Percentiles rank a stretch among this genome's conserved stretches.
Conservation (phyloP, 768 basidiomycete genomes). For the Fomitopsis pulvina region DNA sequence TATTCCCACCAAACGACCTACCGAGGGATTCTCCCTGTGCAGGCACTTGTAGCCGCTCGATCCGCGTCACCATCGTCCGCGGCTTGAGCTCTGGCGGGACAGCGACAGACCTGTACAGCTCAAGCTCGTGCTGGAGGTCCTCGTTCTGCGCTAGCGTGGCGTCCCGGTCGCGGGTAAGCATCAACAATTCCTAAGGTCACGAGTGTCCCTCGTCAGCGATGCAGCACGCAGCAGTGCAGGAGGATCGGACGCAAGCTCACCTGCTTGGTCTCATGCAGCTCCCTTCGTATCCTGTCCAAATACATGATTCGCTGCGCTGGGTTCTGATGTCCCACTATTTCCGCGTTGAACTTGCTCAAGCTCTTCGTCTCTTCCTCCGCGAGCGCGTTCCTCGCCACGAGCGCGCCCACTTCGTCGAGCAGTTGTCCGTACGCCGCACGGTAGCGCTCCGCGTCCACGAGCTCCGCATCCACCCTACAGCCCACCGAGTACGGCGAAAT, state of each 20-base stretch:
- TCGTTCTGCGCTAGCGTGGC: slow-evolving; percentile 22
- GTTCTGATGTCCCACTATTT: slow-evolving; percentile 80
- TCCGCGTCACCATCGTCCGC: slow-evolving; percentile 27
- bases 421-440: slow-evolving; percentile 66
- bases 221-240: not conserved
- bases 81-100: slow-evolving; percentile 23
- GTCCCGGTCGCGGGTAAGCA: slow-evolving; percentile 26
- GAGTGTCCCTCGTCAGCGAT: not conserved
- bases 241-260: slow-evolving; percentile 34
- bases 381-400: slow-evolving; percentile 65
- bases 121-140: slow-evolving; percentile 25
- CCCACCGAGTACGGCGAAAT: slow-evolving; percentile 18
- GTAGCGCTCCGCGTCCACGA: slow-evolving; percentile 57
- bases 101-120: slow-evolving; percentile 29
- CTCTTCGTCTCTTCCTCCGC: slow-evolving; percentile 73
- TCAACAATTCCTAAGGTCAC: slow-evolving; percentile 24
- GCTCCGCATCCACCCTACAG: slow-evolving; percentile 39
- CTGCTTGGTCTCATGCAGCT: slow-evolving; percentile 76
- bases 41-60: slow-evolving; percentile 15
- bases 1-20: no score
- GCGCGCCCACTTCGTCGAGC: slow-evolving; percentile 52
- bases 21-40: no score
- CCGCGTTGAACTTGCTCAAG: slow-evolving; percentile 78
- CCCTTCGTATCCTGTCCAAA: slow-evolving; percentile 75
- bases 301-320: slow-evolving; percentile 83